Evolutionary conservation across 139 green algal genomes (phyloP).

Genomic region (Diplosphaera chodatii): DNA sequence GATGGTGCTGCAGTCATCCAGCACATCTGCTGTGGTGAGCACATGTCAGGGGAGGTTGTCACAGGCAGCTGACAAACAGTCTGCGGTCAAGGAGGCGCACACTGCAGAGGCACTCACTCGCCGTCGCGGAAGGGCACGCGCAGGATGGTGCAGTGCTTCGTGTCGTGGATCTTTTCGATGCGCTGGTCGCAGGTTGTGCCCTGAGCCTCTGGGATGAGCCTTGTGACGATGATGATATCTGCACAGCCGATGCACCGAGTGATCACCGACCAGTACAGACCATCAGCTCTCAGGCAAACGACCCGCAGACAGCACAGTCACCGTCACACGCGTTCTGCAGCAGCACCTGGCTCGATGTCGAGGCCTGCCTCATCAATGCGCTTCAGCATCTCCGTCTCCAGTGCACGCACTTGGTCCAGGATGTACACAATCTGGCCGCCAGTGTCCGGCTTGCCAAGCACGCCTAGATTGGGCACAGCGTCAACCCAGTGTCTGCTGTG

Average conservation of each 20-base stretch:
- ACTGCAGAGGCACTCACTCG: too few species aligned
- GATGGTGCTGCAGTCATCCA: not conserved
- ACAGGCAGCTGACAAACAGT: too few species aligned
- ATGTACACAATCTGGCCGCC: slow-evolving; percentile 74
- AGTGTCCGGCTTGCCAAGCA: slow-evolving; percentile 21
- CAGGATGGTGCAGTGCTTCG: slow-evolving; percentile 58
- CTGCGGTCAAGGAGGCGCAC: too few species aligned
- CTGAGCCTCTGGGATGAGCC: slow-evolving; percentile 69
- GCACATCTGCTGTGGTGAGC: too few species aligned
- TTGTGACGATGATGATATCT: slow-evolving; percentile 66
- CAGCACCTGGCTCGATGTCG: slow-evolving; percentile 10
- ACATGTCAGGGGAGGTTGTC: too few species aligned
- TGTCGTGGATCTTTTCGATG: slow-evolving; percentile 68
- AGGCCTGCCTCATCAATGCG: slow-evolving; percentile 48
- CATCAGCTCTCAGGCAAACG: too few species aligned
- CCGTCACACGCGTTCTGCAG: too few species aligned
- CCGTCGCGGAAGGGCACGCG: slow-evolving; percentile 63
- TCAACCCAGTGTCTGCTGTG: too few species aligned
- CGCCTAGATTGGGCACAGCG: slow-evolving; percentile 30
- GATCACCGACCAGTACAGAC: too few species aligned
- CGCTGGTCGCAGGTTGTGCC: slow-evolving; percentile 73
- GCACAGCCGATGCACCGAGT: not conserved
- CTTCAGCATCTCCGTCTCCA: slow-evolving; percentile 60
- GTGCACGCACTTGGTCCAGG: slow-evolving; percentile 64
- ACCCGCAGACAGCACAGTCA: too few species aligned